Evolutionary conservation across 1,139 yeast genomes (phyloP).

Genomic region (Kodamaea arcana): DNA sequence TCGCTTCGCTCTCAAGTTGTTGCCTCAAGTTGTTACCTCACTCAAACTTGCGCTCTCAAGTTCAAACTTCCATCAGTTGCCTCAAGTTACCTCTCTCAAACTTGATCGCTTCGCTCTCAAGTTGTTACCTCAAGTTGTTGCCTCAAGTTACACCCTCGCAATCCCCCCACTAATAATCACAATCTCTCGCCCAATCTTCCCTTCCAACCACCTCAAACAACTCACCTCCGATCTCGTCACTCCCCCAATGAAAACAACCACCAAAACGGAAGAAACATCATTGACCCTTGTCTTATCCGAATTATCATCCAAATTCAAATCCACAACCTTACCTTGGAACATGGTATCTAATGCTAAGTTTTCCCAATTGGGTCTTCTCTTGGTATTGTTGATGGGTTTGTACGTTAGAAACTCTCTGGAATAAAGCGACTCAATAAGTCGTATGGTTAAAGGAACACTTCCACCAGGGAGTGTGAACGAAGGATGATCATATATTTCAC

Average conservation of each 20-base stretch:
- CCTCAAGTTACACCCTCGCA: too few relatives aligned
- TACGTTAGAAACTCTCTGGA: conserved; percentile 42
- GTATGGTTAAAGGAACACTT: conserved; percentile 45
- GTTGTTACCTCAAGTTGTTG: too few relatives aligned
- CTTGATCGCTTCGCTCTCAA: too few relatives aligned
- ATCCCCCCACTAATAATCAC: conserved; percentile 39
- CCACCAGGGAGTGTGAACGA: conserved; percentile 52
- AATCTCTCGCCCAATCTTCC: conserved; percentile 34
- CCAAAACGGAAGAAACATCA: conserved; percentile 37
- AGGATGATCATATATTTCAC: conserved; percentile 36
- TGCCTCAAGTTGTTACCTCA: too few relatives aligned
- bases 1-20: too few relatives aligned
- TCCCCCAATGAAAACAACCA: conserved; percentile 65
- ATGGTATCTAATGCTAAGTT: conserved; percentile 33
- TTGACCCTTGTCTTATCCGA: conserved; percentile 20
- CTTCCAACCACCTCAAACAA: conserved; percentile 55
- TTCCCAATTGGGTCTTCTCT: conserved; percentile 44
- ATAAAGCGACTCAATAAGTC: conserved; percentile 52
- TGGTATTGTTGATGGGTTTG: conserved; percentile 38
- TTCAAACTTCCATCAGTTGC: too few relatives aligned
- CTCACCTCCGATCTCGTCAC: conserved; percentile 75
- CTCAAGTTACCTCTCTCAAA: too few relatives aligned
- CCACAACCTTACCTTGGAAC: conserved; percentile 37
- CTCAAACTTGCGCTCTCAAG: too few relatives aligned
- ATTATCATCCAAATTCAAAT: conserved; percentile 30